Conservation (phyloP, 1,284 basidiomycete genomes). For the Rhodotorula glutinis region DNA sequence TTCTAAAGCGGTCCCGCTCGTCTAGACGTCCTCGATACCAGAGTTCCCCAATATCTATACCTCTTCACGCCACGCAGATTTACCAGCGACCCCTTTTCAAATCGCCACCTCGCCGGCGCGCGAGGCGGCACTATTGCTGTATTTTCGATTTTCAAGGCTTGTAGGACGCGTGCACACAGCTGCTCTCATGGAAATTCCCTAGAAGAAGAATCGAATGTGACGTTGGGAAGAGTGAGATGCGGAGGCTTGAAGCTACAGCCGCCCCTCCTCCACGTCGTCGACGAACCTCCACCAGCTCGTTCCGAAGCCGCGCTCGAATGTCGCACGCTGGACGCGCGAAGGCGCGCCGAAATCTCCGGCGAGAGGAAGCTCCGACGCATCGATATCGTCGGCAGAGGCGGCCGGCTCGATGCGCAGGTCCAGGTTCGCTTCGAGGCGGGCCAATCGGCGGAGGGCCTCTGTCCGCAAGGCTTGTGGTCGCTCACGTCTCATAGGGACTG, state of each 20-base stretch:
- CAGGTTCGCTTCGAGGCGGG: not conserved
- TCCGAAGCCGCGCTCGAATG: slow-evolving; percentile 9
- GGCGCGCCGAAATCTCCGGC: not conserved
- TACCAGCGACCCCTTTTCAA: too few relatives aligned
- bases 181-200: too few relatives aligned
- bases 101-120: too few relatives aligned
- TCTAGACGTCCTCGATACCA: not conserved
- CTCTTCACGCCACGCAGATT: too few relatives aligned
- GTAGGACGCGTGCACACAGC: too few relatives aligned
- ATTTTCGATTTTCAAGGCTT: too few relatives aligned
- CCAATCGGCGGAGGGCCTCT: not conserved
- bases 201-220: too few relatives aligned
- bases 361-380: not conserved
- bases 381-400: not conserved
- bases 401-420: not conserved
- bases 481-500: not conserved
- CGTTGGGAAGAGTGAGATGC: too few relatives aligned
- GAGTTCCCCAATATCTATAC: too few relatives aligned
- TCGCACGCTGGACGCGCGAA: not conserved
- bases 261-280: slow-evolving; percentile 2
- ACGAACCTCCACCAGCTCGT: slow-evolving; percentile 16
- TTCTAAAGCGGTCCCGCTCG: slow-evolving; percentile 11
- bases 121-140: too few relatives aligned
- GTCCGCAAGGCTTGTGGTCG: not conserved
- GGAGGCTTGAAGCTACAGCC: not conserved